Conservation (phyloP, 2,329 filamentous ascomycete species). For the Trichoderma pleuroti region DNA sequence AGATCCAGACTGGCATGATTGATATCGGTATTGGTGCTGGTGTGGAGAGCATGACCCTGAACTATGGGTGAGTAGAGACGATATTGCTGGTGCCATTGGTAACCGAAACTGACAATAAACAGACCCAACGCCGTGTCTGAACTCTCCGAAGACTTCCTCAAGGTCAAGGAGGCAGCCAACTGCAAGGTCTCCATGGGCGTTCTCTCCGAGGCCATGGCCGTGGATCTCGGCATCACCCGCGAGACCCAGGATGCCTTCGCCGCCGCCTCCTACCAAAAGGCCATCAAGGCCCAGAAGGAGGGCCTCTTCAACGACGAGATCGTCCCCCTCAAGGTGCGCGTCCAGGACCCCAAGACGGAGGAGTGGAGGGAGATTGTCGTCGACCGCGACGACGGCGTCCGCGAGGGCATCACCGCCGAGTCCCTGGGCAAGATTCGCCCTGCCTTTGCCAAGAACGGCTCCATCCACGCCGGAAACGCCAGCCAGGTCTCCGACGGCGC, state of each 20-base stretch:
- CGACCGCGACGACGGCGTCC: slow-evolving; percentile 79
- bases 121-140: slow-evolving; percentile 82
- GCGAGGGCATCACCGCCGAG: slow-evolving; percentile 80
- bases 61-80: slow-evolving; percentile 72
- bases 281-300: slow-evolving; percentile 73
- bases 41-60: slow-evolving; percentile 91
- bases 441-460: slow-evolving; percentile 86
- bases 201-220: slow-evolving; percentile 91
- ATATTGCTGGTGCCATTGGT: background rate
- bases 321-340: slow-evolving; percentile 78
- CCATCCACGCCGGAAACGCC: slow-evolving; percentile 94
- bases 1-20: slow-evolving; percentile 88
- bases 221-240: slow-evolving; percentile 71
- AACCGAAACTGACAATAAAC: slow-evolving; percentile 5
- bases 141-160: slow-evolving; percentile 86
- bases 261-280: slow-evolving; percentile 89
- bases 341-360: slow-evolving; percentile 84
- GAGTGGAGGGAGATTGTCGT: slow-evolving; percentile 83
- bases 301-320: slow-evolving; percentile 96
- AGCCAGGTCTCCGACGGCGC: slow-evolving; percentile 95
- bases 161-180: slow-evolving; percentile 77
- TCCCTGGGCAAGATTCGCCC: slow-evolving; percentile 86
- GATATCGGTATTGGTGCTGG: slow-evolving; percentile 91
- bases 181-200: slow-evolving; percentile 98
- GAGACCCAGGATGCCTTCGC: slow-evolving; percentile 86